Evolutionary conservation across 148 eudicot genomes (phyloP), one percentile per base, ranked within the genome.

Genomic region (Vaccinium macrocarpon): DNA sequence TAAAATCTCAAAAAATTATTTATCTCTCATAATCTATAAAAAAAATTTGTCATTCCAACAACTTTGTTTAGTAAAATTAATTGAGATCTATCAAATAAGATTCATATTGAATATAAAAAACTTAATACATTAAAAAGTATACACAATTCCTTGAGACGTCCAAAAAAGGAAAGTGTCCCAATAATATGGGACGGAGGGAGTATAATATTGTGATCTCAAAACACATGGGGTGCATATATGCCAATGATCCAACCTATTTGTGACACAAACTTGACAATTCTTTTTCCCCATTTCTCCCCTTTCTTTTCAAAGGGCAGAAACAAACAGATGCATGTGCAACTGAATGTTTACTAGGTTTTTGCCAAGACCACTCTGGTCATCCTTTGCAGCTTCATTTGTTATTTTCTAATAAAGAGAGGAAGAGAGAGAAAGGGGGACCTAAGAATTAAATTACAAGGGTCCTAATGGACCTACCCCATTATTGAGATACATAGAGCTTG

Each of bases 381-480:
- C 29, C 79, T 21, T 2, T 48, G 3, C 7, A 49, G 79, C 13
- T 23, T 50, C 79, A 21, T n/a, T 12, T 48, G 18, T n/a, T 76
- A 49, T 21, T 76, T 48, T 76, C n/a, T 35, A 18, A 71, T 42
- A 70, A 16, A 70, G 18, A 15, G 50, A 35, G 42, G 16, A 1
- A 72, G 76, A 16, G 51, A 21, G 78, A 19, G 32, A 25, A 15
- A 66, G 50, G 1, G 27, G 5, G 21, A 18, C 56, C 27, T 8
- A 46, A 19, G 27, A 6, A 11, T 46, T 76, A 76, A 76, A 76
- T 76, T 57, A n/a, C 10, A n/a, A 76, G 79, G 79, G 79, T 25
- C 79, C 79, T n/a, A n/a, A 3, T 3, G 35, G 9, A n/a, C 55
- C 56, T 12, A 19, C 79, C 79, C 79, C 32, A 76, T 76, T 27